These are phyloP conservation scores for Trichoderma erinaceum DNA, from an alignment of 495 filamentous ascomycete species.

Conservation along the genomic window DNA sequence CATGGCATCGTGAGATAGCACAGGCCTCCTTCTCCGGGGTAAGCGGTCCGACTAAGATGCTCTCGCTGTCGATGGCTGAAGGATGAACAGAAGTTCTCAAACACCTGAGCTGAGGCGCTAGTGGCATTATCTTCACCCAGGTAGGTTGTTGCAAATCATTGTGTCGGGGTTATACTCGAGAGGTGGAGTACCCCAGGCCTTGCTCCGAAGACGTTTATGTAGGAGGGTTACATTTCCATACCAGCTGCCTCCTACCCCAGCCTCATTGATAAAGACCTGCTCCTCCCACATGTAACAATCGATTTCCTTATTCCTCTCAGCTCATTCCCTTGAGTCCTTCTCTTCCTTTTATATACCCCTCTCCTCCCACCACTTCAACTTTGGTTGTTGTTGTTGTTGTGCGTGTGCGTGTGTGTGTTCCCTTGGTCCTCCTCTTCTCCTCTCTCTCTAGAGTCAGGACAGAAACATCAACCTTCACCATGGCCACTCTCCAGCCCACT, in stretches of 20 bases:
- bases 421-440: background rate
- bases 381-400: slow-evolving; percentile 3
- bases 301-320: background rate
- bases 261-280: slow-evolving; percentile 4
- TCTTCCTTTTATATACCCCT: background rate
- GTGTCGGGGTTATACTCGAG: background rate
- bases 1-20: background rate
- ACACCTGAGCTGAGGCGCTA: background rate
- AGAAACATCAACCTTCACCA: background rate
- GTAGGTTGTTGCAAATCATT: background rate
- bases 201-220: background rate
- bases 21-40: background rate
- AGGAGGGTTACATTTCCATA: slow-evolving; percentile 5
- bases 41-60: background rate
- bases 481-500: background rate
- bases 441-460: background rate
- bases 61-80: background rate
- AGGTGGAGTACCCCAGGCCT: background rate
- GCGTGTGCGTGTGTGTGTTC: background rate
- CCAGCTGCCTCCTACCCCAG: background rate
- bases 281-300: slow-evolving; percentile 10
- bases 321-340: background rate
- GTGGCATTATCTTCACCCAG: slow-evolving; percentile 1
- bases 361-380: background rate
- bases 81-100: slow-evolving; percentile 12